Base-by-base conservation (phyloP, 441 rosid genomes). In the Arabidopsis lyrata region DNA sequence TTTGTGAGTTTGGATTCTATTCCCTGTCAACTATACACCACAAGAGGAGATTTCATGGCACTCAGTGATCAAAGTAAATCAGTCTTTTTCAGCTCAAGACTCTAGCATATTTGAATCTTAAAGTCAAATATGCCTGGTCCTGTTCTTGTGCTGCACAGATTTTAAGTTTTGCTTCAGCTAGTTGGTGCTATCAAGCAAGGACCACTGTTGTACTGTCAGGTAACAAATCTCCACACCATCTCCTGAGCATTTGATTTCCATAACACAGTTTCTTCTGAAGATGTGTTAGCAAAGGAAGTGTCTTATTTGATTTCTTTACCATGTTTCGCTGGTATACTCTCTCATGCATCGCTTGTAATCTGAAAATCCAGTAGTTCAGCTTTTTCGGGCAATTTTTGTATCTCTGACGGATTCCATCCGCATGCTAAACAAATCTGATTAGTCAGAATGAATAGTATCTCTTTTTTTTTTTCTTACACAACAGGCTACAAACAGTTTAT, bases 401-500 rank as follows among this genome's bases (percentile, higher is more conserved):
- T 27, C 9, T 29, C 11, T 57, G 45, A 50, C 42, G 35, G 39
- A 29, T 45, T 54, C 11, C 2, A 39, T 29, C 29, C 48, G 5
- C 45, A 38, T 48, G 61, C 48, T 47, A 15, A 58, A 57, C 27
- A 44, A 14, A 36, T 36, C 53, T 54, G 60, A 16, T 35, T 63
- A 62, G 31, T 54, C 38, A 68, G 70, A 53, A 44, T 22, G 67
- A 67, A 67, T 60, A 42, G 15, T 61, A 42, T 60, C 18, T 68
- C 35, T 42, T 44, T 52, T 8, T 53, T 53, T 34, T 4, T 34
- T 6, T 27, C 63, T 64, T 54, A 47, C 38, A 52, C 35, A 52
- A 44, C 45, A 58, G 59, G 48, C 64, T 65, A 52, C 68, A 70
- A 70, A 70, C 8, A 62, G 53, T 14, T 54, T 45, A 62, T 27